Conservation (phyloP, 139 green algal genomes). For the Edaphochlamys debaryana region DNA sequence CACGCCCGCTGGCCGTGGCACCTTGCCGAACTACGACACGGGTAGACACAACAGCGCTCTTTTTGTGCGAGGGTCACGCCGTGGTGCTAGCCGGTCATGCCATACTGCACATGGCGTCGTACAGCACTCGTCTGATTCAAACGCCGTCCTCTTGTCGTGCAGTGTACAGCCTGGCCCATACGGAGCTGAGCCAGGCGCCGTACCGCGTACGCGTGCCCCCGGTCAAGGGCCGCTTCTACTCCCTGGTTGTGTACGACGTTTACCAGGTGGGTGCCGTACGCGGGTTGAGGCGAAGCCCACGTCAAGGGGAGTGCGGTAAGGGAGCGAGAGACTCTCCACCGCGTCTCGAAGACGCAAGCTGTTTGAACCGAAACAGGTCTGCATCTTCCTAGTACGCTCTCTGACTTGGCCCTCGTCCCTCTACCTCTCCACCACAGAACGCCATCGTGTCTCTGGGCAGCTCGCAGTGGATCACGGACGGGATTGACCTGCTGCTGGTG, state of each 20-base stretch:
- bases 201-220: not conserved
- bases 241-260: not conserved
- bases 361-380: too few relatives aligned
- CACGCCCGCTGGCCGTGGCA: not conserved
- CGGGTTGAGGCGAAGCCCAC: too few relatives aligned
- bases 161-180: not conserved
- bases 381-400: too few relatives aligned
- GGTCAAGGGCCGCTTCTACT: not conserved
- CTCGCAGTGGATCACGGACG: not conserved
- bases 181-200: not conserved
- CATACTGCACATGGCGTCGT: too few relatives aligned
- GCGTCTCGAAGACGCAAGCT: too few relatives aligned
- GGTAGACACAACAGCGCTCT: not conserved
- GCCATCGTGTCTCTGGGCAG: not conserved
- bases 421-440: too few relatives aligned
- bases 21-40: not conserved
- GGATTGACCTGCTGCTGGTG: not conserved
- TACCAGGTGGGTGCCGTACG: not conserved
- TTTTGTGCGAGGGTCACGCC: too few relatives aligned
- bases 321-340: too few relatives aligned
- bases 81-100: too few relatives aligned
- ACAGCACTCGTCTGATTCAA: too few relatives aligned
- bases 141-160: not conserved
- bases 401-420: too few relatives aligned
- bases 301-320: too few relatives aligned